Conservation (phyloP, 805 yeast genomes). For the Metschnikowia continentalis region DNA sequence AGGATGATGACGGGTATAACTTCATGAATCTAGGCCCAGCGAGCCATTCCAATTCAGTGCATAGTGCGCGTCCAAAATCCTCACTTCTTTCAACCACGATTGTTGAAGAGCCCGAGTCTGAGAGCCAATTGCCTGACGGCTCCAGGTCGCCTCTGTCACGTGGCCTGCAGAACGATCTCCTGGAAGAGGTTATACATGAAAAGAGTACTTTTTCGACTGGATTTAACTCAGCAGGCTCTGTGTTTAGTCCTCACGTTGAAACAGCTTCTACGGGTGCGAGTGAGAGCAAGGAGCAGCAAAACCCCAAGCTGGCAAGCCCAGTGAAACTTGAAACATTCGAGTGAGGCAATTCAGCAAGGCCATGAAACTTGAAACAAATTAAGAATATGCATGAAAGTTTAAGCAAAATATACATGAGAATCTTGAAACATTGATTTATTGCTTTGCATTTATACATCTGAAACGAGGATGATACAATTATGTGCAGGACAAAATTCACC, state of each 20-base stretch:
- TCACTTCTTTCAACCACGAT: conserved; percentile 12
- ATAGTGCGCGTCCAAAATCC: neutral
- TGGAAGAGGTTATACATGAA: neutral
- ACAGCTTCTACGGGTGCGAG: neutral
- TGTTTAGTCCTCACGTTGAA: neutral
- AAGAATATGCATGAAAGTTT: too few species aligned
- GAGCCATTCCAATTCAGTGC: neutral
- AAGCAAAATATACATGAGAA: neutral
- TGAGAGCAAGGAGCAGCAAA: neutral
- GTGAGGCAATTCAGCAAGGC: neutral
- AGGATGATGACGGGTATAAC: conserved; percentile 19
- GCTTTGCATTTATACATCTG: neutral
- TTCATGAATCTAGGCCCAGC: conserved; percentile 7
- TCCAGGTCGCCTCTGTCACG: neutral
- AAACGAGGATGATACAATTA: neutral
- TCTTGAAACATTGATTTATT: neutral
- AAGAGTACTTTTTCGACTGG: neutral
- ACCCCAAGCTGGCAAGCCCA: neutral
- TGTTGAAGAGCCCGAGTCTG: conserved; percentile 15
- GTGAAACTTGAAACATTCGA: neutral
- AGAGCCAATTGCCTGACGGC: neutral
- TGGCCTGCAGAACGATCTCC: neutral
- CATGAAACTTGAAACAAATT: too few species aligned
- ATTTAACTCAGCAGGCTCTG: conserved; percentile 1
- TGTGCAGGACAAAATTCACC: neutral